phyloP scores from a whole-genome alignment of 176 grass and related monocot genomes.

The Cymbopogon citratus region DNA sequence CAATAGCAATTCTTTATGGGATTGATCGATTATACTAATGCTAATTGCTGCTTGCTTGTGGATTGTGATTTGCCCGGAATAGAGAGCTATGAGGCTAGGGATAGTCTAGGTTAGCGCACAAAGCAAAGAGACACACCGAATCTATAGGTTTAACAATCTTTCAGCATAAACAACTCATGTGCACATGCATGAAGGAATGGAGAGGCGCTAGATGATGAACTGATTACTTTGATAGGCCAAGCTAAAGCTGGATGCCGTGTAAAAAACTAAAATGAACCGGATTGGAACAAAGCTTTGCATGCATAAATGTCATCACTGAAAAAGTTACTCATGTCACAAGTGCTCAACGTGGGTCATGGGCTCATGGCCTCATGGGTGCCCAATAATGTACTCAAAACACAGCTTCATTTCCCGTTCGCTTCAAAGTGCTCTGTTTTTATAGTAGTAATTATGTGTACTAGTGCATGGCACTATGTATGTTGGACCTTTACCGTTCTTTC shows the following conservation, averaged over 20 bases:
- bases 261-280: background rate
- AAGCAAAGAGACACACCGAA: conserved; percentile 20
- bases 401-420: background rate
- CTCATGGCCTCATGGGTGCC: background rate
- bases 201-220: background rate
- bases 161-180: conserved; percentile 22
- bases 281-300: background rate
- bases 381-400: background rate
- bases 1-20: background rate
- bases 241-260: conserved; percentile 3
- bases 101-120: background rate
- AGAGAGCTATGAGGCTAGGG: background rate
- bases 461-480: too few relatives aligned
- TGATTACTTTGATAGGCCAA: background rate
- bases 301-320: conserved; percentile 13
- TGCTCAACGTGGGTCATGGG: background rate
- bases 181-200: conserved; percentile 14
- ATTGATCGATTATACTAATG: conserved; percentile 1
- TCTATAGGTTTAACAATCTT: background rate
- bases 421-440: background rate
- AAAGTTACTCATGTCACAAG: conserved; percentile 3
- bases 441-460: background rate
- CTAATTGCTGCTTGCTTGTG: background rate
- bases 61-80: background rate
- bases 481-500: too few relatives aligned